Evolutionary conservation across 2,329 filamentous ascomycete genomes (phyloP), one percentile per base, ranked within the genome.

Genomic region (Rhynchosporium secalis): DNA sequence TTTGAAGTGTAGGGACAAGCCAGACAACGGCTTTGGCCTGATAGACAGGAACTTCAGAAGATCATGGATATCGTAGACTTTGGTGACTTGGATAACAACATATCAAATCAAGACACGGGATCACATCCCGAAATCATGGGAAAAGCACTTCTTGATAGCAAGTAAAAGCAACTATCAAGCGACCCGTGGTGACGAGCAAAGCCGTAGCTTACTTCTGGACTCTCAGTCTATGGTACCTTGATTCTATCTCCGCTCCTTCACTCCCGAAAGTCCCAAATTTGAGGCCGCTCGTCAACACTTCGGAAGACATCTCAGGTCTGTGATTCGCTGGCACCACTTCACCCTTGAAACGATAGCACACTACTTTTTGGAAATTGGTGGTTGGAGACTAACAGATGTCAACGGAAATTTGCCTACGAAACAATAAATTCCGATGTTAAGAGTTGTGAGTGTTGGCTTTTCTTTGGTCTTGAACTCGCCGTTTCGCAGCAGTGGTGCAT

Each of bases 51-150:
- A 29, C 33, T 10, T 5, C 31, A 48, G 48, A 48, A 58, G 56
- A 58, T 49, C 20, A 20, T 46, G 47, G 55, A 47, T 57, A 57
- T 41, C 55, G 47, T 56, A 38, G 38, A 56, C 31, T 52, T 43
- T 56, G 45, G 45, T 56, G 40, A 56, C 52, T 56, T 45, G 52
- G 28, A 43, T 56, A 13, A 10, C 29, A 56, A 56, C 41, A 45
- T 56, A 45, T 56, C 29, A 56, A 56, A 45, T 26, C 54, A 28
- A 33, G 40, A 26, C 40, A 56, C 54, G n/a, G 54, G 54, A 56
- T 40, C 12, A 29, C 5, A 31, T 13, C 15, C 13, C 40, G 9
- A 5, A 58, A 20, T 3, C 29, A 9, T 13, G 3, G n/a, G 6
- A 38, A n/a, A 36, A 45, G 40, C 9, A 45, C 28, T 31, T 56